Percentiles rank a stretch among this genome's conserved stretches.
Conservation (phyloP, 257 asterid species). For the Solanum lycopersicoides region DNA sequence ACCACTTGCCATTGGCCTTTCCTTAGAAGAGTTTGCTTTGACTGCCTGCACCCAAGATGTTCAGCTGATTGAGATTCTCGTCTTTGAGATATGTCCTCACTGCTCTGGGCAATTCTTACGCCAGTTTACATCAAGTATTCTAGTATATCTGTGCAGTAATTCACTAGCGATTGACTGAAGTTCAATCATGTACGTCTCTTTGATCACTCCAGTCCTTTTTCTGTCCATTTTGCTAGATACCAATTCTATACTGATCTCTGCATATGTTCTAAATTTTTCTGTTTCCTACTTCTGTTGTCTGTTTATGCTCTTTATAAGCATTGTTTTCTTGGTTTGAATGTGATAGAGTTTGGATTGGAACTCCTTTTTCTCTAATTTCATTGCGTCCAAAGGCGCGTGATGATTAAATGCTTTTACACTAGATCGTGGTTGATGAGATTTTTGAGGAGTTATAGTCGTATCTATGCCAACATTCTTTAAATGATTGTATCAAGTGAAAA, state of each 20-base stretch:
- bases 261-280: neutral
- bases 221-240: neutral
- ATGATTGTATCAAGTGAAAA: neutral
- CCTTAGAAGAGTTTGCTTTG: neutral
- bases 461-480: neutral
- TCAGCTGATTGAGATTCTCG: neutral
- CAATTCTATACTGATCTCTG: neutral
- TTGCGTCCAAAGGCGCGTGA: neutral
- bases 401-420: neutral
- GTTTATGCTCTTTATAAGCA: neutral
- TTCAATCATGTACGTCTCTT: neutral
- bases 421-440: neutral
- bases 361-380: neutral
- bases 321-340: neutral
- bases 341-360: neutral
- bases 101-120: neutral
- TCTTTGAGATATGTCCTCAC: neutral
- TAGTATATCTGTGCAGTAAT: neutral
- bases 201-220: neutral
- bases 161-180: neutral
- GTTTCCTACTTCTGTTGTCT: neutral
- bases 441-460: neutral
- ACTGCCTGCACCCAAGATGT: neutral
- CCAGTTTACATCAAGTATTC: neutral
- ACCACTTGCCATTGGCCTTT: neutral